Evolutionary conservation across 495 filamentous ascomycete genomes (phyloP).

Genomic region (Aspergillus incahuasiensis): DNA sequence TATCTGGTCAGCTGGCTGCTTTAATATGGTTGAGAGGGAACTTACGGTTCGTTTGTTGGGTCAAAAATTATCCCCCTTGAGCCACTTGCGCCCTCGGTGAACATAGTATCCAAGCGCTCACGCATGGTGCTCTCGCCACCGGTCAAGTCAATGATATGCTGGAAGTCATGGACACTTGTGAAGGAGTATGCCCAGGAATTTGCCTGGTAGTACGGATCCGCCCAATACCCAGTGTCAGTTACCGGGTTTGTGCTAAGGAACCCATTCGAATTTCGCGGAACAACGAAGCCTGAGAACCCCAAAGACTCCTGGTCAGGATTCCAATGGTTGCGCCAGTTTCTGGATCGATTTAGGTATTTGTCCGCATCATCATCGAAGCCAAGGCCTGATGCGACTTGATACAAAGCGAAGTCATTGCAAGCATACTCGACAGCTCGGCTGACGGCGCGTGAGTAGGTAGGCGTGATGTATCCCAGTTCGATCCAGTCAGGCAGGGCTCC

Average conservation of each 20-base stretch:
- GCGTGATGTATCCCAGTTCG: conserved; percentile 59
- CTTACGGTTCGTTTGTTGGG: conserved; percentile 61
- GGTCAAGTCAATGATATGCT: conserved; percentile 49
- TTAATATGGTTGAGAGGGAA: background rate
- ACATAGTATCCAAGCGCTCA: conserved; percentile 40
- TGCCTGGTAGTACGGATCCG: conserved; percentile 58
- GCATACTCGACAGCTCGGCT: conserved; percentile 65
- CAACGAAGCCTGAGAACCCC: conserved; percentile 61
- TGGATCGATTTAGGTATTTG: conserved; percentile 60
- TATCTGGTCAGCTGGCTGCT: conserved; percentile 7
- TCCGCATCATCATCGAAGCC: conserved; percentile 45
- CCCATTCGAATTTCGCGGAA: conserved; percentile 51
- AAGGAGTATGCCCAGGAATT: conserved; percentile 68
- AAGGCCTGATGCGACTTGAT: conserved; percentile 48
- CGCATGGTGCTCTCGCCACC: conserved; percentile 46
- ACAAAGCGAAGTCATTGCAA: conserved; percentile 62
- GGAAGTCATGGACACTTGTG: conserved; percentile 64
- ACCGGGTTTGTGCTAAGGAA: conserved; percentile 57
- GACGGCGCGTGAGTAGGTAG: conserved; percentile 56
- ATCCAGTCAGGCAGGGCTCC: conserved; percentile 69
- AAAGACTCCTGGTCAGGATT: conserved; percentile 50
- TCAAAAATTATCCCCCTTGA: conserved; percentile 58
- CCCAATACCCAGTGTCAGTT: conserved; percentile 57
- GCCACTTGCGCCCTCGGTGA: conserved; percentile 42
- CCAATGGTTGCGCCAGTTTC: conserved; percentile 73